phyloP scores from a whole-genome alignment of 2,329 filamentous ascomycete species.

The Ilyonectria sp. region DNA sequence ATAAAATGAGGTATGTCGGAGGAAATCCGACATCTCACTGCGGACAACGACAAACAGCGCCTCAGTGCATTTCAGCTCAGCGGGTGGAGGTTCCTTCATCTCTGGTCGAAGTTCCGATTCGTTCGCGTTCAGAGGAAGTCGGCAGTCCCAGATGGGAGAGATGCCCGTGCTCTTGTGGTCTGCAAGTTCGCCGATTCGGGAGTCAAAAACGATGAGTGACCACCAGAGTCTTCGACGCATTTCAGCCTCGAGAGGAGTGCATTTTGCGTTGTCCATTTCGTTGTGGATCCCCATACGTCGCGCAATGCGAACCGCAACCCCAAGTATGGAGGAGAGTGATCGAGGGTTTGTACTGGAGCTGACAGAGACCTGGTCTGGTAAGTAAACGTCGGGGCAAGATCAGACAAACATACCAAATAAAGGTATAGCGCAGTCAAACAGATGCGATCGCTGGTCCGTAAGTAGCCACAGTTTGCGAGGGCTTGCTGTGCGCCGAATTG shows the following conservation, averaged over 20 bases:
- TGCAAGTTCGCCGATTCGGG: constrained; percentile 68
- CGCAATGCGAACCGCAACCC: constrained; percentile 70
- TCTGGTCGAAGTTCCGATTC: constrained; percentile 62
- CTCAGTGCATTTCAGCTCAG: constrained; percentile 55
- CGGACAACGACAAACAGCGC: constrained; percentile 59
- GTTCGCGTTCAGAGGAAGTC: constrained; percentile 59
- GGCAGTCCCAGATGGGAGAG: constrained; percentile 59
- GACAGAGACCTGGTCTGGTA: constrained; percentile 61
- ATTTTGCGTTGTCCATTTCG: constrained; percentile 55
- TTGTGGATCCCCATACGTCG: constrained; percentile 69
- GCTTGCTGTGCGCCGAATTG: constrained; percentile 68
- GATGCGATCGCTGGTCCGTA: constrained; percentile 65
- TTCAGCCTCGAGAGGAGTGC: constrained; percentile 66
- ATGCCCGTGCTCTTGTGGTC: constrained; percentile 52
- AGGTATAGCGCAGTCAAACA: constrained; percentile 71
- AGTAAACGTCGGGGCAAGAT: constrained; percentile 3
- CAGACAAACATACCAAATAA: constrained; percentile 63
- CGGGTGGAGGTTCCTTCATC: constrained; percentile 53
- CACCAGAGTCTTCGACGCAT: constrained; percentile 75
- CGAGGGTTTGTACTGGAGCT: constrained; percentile 60
- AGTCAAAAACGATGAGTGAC: constrained; percentile 71
- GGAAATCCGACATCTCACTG: constrained; percentile 56
- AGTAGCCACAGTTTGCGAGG: constrained; percentile 64
- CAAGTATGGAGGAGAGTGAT: constrained; percentile 67
- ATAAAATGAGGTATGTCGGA: constrained; percentile 53